Conservation (phyloP, 768 basidiomycete species). For the Kwoniella bestiolae region DNA sequence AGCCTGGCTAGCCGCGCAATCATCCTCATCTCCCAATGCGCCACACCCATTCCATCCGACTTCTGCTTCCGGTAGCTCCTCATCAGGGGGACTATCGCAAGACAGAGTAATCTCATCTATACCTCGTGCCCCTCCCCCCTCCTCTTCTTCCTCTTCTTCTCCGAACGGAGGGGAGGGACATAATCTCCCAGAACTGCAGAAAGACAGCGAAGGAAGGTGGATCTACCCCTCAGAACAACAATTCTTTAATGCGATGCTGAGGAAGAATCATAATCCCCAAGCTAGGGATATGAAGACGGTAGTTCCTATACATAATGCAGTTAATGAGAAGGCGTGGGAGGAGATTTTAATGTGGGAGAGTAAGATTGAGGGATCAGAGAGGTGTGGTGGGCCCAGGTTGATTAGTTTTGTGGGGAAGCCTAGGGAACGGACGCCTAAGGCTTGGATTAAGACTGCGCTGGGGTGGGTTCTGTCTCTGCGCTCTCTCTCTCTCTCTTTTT, state of each 20-base stretch:
- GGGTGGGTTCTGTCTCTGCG: conserved; percentile 66
- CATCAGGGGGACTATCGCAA: conserved; percentile 61
- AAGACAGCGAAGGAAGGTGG: conserved; percentile 68
- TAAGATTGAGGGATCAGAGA: conserved; percentile 72
- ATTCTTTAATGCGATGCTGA: conserved; percentile 95
- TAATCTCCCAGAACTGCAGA: neutral
- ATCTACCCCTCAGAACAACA: conserved; percentile 98
- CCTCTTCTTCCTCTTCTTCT: conserved; percentile 23
- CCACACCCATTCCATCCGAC: conserved; percentile 35
- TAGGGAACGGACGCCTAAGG: conserved; percentile 75
- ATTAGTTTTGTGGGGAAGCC: conserved; percentile 81
- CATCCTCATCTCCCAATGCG: conserved; percentile 25
- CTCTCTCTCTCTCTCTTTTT: neutral
- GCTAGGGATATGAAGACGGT: conserved; percentile 91
- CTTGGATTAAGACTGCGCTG: conserved; percentile 76
- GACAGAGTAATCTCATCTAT: conserved; percentile 87
- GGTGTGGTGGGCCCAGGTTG: conserved; percentile 61
- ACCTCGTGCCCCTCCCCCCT: conserved; percentile 60
- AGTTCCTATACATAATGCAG: conserved; percentile 98
- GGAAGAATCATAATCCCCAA: conserved; percentile 86
- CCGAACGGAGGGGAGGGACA: conserved; percentile 14
- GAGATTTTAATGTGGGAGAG: conserved; percentile 82
- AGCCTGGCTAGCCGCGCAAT: conserved; percentile 58
- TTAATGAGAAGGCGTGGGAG: conserved; percentile 90
- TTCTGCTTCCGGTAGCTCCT: conserved; percentile 18